A percentile compares a stretch with the other conserved stretches of the same genome.
phyloP scores from a whole-genome alignment of 139 green algal genomes.

The Micractinium sp. region DNA sequence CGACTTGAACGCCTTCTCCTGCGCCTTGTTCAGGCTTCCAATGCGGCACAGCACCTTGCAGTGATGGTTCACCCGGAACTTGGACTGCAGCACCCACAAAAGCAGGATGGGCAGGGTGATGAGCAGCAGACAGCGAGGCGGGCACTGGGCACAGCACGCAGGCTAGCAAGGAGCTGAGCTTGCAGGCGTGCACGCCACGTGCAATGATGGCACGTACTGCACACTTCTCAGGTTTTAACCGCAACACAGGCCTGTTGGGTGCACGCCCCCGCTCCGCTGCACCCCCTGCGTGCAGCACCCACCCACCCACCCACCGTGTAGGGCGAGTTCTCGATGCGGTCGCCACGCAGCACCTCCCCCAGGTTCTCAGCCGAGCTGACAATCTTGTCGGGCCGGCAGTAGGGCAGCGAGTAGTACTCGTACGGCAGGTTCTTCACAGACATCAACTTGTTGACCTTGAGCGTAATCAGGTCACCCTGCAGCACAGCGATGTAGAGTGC shows the following conservation, averaged over 20 bases:
- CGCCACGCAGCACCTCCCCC: slow-evolving; percentile 96
- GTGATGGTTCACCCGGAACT: slow-evolving; percentile 91
- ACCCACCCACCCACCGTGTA: slow-evolving; percentile 71
- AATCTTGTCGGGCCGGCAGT: slow-evolving; percentile 92
- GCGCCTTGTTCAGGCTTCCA: slow-evolving; percentile 65
- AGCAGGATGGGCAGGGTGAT: not conserved
- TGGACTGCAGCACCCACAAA: slow-evolving; percentile 68
- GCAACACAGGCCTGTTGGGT: not conserved
- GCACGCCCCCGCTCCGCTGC: not conserved
- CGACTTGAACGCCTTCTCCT: slow-evolving; percentile 83
- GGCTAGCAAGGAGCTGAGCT: too few relatives aligned
- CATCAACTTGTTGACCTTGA: slow-evolving; percentile 98
- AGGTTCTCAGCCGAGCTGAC: slow-evolving; percentile 93
- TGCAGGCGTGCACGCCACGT: not conserved
- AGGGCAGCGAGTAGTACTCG: slow-evolving; percentile 98
- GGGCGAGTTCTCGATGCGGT: slow-evolving; percentile 97
- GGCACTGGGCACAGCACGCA: too few relatives aligned
- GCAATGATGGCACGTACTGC: not conserved
- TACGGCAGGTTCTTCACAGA: slow-evolving; percentile 96
- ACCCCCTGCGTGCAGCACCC: not conserved
- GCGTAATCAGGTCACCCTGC: slow-evolving; percentile 84
- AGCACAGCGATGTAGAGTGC: not conserved
- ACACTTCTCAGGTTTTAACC: not conserved
- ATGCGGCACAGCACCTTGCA: slow-evolving; percentile 97
- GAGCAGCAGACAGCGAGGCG: not conserved